Conservation (phyloP, 352 stramenopile species). For the Pythium sukuiense region DNA sequence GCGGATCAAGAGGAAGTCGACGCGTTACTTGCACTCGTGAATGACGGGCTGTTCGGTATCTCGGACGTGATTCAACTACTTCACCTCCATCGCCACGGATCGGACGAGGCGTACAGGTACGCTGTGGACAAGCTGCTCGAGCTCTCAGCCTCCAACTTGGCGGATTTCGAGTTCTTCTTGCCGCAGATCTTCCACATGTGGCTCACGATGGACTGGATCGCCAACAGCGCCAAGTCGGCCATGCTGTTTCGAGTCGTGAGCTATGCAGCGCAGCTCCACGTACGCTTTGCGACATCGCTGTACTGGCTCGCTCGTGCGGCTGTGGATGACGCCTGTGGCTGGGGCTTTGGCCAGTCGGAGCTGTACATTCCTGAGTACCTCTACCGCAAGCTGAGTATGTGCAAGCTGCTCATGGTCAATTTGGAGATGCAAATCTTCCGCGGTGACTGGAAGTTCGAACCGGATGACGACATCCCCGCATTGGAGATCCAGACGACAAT, state of each 20-base stretch:
- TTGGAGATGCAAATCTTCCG: constrained; percentile 78
- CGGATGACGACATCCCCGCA: constrained; percentile 66
- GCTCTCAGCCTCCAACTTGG: constrained; percentile 54
- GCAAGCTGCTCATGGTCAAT: constrained; percentile 82
- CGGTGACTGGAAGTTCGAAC: constrained; percentile 57
- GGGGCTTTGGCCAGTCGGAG: constrained; percentile 79
- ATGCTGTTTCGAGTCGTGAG: constrained; percentile 75
- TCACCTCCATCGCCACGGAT: constrained; percentile 75
- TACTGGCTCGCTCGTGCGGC: constrained; percentile 78
- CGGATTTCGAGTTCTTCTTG: constrained; percentile 86
- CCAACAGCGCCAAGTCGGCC: constrained; percentile 73
- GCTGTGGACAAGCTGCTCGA: constrained; percentile 75
- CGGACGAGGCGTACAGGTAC: constrained; percentile 69
- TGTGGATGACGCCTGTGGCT: constrained; percentile 78
- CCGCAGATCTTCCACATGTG: constrained; percentile 85
- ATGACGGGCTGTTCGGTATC: constrained; percentile 58
- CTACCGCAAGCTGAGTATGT: constrained; percentile 77
- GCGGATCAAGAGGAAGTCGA: constrained; percentile 69
- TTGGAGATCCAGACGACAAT: constrained; percentile 56
- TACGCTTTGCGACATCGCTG: constrained; percentile 76
- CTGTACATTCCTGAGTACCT: constrained; percentile 74
- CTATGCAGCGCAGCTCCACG: constrained; percentile 70
- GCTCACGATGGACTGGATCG: constrained; percentile 75
- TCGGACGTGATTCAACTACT: constrained; percentile 83
- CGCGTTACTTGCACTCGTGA: constrained; percentile 45